phyloP scores from a whole-genome alignment of 495 filamentous ascomycete genomes.

The Neurospora terricola region DNA sequence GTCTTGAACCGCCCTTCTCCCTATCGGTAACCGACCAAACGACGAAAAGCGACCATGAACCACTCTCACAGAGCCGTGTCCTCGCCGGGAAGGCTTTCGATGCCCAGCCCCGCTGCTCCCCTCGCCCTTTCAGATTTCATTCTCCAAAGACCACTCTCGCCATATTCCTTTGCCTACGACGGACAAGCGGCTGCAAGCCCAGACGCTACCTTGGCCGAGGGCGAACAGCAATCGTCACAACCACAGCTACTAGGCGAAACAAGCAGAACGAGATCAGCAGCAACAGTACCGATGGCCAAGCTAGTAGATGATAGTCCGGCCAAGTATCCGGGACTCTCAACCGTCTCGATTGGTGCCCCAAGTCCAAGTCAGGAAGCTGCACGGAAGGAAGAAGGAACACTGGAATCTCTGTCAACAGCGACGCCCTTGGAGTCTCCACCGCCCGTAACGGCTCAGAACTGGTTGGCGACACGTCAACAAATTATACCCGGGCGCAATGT shows the following conservation, averaged over 20 bases:
- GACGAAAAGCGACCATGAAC: conserved; percentile 11
- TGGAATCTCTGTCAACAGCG: not conserved
- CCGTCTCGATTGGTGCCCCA: not conserved
- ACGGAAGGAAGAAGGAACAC: not conserved
- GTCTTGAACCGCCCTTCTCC: not conserved
- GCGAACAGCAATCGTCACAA: conserved; percentile 1
- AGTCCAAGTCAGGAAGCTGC: not conserved
- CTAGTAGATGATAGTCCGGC: not conserved
- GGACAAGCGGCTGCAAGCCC: conserved; percentile 1
- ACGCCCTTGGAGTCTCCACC: not conserved
- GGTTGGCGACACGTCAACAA: conserved; percentile 16
- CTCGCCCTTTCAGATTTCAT: conserved; percentile 19
- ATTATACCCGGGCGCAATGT: conserved; percentile 17
- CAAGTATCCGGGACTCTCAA: not conserved
- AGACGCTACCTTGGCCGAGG: not conserved
- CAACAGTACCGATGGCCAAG: not conserved
- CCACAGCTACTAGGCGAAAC: not conserved
- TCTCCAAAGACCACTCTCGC: conserved; percentile 8
- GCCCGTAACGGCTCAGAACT: conserved; percentile 6
- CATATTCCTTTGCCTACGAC: conserved; percentile 12
- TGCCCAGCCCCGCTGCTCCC: conserved; percentile 12
- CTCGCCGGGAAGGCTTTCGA: conserved; percentile 2
- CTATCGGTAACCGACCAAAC: not conserved
- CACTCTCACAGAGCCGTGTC: conserved; percentile 8
- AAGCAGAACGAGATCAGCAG: not conserved